Evolutionary conservation across 2,329 filamentous ascomycete species (phyloP).

Genomic region (Trichocomaceae sp.): DNA sequence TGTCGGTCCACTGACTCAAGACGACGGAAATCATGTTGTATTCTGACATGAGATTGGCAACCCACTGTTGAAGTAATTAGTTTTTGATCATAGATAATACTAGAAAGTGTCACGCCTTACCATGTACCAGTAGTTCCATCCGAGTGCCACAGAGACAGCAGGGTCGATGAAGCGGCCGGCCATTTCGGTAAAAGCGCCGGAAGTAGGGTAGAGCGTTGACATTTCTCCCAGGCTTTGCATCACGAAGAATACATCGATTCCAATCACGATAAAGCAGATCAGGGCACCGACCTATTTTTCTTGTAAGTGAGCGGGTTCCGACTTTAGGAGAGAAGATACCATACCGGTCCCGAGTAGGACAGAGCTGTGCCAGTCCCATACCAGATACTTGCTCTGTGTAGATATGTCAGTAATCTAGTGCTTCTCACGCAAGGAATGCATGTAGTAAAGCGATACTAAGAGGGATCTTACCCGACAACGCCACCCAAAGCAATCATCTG

Average conservation of each 20-base stretch:
- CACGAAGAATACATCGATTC: constrained; percentile 11
- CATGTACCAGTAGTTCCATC: constrained; percentile 27
- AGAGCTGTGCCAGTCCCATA: constrained; percentile 11
- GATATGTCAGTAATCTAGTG: background rate
- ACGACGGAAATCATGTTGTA: constrained; percentile 36
- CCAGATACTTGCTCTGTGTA: constrained; percentile 11
- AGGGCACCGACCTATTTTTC: constrained; percentile 3
- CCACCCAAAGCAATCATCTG: constrained; percentile 12
- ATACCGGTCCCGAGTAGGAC: constrained; percentile 12
- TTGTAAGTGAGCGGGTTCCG: background rate
- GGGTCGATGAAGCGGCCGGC: constrained; percentile 13
- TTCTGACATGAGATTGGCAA: constrained; percentile 18
- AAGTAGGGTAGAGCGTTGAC: constrained; percentile 9
- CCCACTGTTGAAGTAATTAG: constrained; percentile 1
- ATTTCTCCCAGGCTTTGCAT: constrained; percentile 12
- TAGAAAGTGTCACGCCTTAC: background rate
- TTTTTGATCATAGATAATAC: too few relatives aligned
- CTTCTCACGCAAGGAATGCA: background rate
- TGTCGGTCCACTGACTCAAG: constrained; percentile 32
- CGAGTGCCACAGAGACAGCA: constrained; percentile 7
- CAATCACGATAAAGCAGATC: constrained; percentile 10
- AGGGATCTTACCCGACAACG: constrained; percentile 3
- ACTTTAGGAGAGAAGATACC: background rate
- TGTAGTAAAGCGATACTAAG: background rate
- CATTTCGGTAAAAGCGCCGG: constrained; percentile 11